These are phyloP conservation scores for Posidonia australis DNA, from an alignment of 106 monocot genomes.

Conservation along the genomic window DNA sequence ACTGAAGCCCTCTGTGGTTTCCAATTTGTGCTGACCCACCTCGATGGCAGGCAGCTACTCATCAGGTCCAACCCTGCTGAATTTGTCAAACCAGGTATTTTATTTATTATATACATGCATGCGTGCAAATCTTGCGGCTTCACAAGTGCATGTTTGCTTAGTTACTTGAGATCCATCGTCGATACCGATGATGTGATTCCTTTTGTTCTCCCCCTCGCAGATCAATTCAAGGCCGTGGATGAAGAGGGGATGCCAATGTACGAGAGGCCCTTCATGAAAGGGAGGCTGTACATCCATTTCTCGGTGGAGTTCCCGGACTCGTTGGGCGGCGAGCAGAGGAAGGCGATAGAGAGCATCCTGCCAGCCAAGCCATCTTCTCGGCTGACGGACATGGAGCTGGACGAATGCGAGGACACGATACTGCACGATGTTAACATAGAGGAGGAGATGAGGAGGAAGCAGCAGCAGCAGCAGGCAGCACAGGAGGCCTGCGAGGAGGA, in stretches of 20 bases:
- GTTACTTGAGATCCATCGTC: no score
- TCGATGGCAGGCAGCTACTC: conserved; percentile 78
- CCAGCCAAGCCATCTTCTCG: conserved; percentile 35
- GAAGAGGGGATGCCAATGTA: conserved; percentile 88
- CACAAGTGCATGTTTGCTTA: no score
- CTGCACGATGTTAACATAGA: conserved; percentile 74
- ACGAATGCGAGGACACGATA: conserved; percentile 79
- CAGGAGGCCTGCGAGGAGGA: conserved; percentile 85
- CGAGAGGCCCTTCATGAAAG: conserved; percentile 77
- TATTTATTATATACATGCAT: not conserved
- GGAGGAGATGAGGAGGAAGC: conserved; percentile 73
- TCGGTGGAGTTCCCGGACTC: conserved; percentile 79
- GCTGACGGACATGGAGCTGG: conserved; percentile 74
- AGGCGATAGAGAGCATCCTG: conserved; percentile 44
- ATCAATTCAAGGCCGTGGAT: conserved; percentile 74
- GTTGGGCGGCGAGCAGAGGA: conserved; percentile 43
- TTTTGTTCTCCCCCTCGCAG: conserved; percentile 14
- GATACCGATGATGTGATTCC: not conserved
- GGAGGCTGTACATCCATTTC: conserved; percentile 85
- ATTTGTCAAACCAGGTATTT: conserved; percentile 69
- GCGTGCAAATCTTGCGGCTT: no score
- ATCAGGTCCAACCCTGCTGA: conserved; percentile 78
- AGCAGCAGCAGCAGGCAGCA: conserved; percentile 23
- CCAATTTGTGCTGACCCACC: conserved; percentile 72
- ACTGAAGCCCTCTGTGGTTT: conserved; percentile 81